Conservation (phyloP, 306 rosid species). For the Lupinus albus region DNA sequence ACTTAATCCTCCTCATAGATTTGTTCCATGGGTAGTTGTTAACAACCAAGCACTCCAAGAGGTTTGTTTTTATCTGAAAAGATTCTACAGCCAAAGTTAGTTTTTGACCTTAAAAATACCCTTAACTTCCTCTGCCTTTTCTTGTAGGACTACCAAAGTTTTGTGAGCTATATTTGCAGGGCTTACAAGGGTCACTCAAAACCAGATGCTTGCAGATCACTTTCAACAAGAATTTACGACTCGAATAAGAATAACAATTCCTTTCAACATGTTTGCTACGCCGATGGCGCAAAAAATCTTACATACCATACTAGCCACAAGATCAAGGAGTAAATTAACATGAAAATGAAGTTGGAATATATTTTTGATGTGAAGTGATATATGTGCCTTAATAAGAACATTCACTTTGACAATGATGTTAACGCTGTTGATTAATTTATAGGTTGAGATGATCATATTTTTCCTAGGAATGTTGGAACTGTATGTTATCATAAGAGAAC, state of each 20-base stretch:
- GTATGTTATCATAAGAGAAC: slow-evolving; percentile 1
- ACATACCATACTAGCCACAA: slow-evolving; percentile 34
- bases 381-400: background rate
- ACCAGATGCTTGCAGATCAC: slow-evolving; percentile 59
- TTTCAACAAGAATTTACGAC: slow-evolving; percentile 35
- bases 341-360: slow-evolving; percentile 30
- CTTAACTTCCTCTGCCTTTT: slow-evolving; percentile 12
- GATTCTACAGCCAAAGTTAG: background rate
- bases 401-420: slow-evolving; percentile 1
- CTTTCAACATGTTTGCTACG: slow-evolving; percentile 48
- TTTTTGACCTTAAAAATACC: slow-evolving; percentile 1
- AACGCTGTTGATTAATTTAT: background rate
- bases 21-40: slow-evolving; percentile 89
- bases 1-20: slow-evolving; percentile 70
- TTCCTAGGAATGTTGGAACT: background rate
- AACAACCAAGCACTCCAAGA: slow-evolving; percentile 70
- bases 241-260: slow-evolving; percentile 31
- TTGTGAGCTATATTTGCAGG: slow-evolving; percentile 61
- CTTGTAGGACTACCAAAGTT: slow-evolving; percentile 60
- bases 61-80: slow-evolving; percentile 46
- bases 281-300: slow-evolving; percentile 39
- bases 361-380: slow-evolving; percentile 10
- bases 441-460: background rate
- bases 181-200: slow-evolving; percentile 58
- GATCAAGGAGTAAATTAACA: slow-evolving; percentile 23